A percentile compares a stretch with the other conserved stretches of the same genome.
phyloP scores from a whole-genome alignment of 768 basidiomycete species.

The Lepiota brunneoincarnata region DNA sequence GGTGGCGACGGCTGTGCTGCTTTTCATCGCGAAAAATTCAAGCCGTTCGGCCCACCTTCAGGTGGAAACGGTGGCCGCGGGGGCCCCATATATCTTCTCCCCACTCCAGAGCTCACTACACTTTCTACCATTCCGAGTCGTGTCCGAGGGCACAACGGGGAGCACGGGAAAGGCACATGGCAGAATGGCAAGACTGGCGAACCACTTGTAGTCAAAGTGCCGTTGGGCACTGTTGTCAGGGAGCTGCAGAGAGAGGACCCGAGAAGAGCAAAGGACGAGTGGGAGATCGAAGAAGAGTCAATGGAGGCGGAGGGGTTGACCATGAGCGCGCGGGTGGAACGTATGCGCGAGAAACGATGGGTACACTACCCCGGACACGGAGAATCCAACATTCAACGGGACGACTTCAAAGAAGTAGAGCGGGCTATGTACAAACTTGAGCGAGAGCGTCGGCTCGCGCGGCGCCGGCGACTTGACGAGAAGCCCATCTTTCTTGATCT shows the following conservation, averaged over 20 bases:
- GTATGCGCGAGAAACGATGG: slow-evolving; percentile 68
- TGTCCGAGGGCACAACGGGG: slow-evolving; percentile 64
- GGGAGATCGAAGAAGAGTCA: slow-evolving; percentile 70
- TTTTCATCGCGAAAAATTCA: slow-evolving; percentile 88
- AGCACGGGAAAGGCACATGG: slow-evolving; percentile 81
- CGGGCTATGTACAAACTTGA: slow-evolving; percentile 56
- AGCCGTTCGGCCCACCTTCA: slow-evolving; percentile 82
- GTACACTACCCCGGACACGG: slow-evolving; percentile 73
- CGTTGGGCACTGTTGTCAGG: slow-evolving; percentile 85
- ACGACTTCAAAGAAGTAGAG: slow-evolving; percentile 74
- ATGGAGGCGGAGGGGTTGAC: slow-evolving; percentile 39
- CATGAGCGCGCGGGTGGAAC: slow-evolving; percentile 46
- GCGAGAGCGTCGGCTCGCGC: slow-evolving; percentile 49
- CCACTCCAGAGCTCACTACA: slow-evolving; percentile 74
- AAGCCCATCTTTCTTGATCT: slow-evolving; percentile 60
- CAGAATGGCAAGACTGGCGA: slow-evolving; percentile 75
- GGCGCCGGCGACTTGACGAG: slow-evolving; percentile 37
- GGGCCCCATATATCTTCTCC: slow-evolving; percentile 82
- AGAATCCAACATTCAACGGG: slow-evolving; percentile 60
- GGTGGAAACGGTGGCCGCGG: slow-evolving; percentile 92
- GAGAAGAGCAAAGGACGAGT: slow-evolving; percentile 61
- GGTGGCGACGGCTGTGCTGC: slow-evolving; percentile 93
- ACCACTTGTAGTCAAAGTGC: slow-evolving; percentile 78
- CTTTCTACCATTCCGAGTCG: slow-evolving; percentile 71
- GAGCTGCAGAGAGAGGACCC: slow-evolving; percentile 70